phyloP scores from a whole-genome alignment of 345 rosid genomes.

The Aquilaria yunnanensis region DNA sequence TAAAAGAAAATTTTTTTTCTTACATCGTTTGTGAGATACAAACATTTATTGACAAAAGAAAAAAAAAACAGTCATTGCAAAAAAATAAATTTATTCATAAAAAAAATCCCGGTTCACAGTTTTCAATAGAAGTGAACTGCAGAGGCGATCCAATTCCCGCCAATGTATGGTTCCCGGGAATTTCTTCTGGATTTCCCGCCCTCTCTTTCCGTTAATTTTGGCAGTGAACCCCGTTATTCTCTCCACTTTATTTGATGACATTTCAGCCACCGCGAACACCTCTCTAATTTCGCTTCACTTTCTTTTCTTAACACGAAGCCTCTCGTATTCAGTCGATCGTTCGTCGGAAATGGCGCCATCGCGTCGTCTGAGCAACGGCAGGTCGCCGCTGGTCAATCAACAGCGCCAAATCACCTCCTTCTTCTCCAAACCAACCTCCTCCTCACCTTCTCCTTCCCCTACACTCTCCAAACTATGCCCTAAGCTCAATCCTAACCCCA shows the following conservation, averaged over 20 bases:
- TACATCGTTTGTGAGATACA: too few relatives aligned
- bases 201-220: neutral
- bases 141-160: constrained; percentile 18
- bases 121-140: too few relatives aligned
- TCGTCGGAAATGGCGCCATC: constrained; percentile 53
- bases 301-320: neutral
- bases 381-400: constrained; percentile 87
- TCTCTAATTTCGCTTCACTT: neutral
- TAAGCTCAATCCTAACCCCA: constrained; percentile 26
- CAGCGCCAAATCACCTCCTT: constrained; percentile 89
- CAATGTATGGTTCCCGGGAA: constrained; percentile 14
- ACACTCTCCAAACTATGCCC: constrained; percentile 25
- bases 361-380: constrained; percentile 64
- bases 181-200: constrained; percentile 21
- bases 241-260: neutral
- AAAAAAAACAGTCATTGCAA: too few relatives aligned
- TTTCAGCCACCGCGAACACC: neutral
- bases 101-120: too few relatives aligned
- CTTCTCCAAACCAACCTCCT: constrained; percentile 51
- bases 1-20: too few relatives aligned
- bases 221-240: neutral
- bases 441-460: constrained; percentile 38
- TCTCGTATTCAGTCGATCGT: neutral
- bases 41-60: too few relatives aligned
- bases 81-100: too few relatives aligned